Conservation (phyloP, 2,329 filamentous ascomycete genomes). For the Calonectria ilicicola region DNA sequence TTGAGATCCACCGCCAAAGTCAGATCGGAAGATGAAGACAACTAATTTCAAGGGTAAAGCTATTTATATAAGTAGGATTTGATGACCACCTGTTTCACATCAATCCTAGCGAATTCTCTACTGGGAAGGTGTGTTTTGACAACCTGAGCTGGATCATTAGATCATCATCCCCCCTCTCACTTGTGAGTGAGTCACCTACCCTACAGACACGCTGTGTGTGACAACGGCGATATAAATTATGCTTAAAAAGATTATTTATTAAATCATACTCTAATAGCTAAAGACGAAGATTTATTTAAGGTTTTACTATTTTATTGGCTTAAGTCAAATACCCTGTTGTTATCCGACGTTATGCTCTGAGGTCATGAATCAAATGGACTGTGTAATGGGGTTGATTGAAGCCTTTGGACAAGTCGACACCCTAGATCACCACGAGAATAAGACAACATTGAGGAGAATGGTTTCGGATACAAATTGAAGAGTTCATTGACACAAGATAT, state of each 20-base stretch:
- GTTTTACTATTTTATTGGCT: no score
- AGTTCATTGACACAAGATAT: no score
- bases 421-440: no score
- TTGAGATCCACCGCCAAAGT: slow-evolving; percentile 47
- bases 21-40: not conserved
- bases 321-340: not conserved
- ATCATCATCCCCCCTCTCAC: not conserved
- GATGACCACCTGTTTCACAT: not conserved
- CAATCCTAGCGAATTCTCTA: no score
- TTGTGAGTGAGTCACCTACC: not conserved
- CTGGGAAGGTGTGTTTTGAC: not conserved
- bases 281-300: no score
- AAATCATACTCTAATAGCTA: no score
- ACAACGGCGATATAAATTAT: not conserved
- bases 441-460: no score
- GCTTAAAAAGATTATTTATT: not conserved
- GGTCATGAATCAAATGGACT: no score
- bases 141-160: not conserved
- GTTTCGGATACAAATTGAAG: no score
- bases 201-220: not conserved
- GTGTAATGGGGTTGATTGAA: no score
- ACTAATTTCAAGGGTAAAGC: not conserved
- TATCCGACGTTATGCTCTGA: no score
- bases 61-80: not conserved
- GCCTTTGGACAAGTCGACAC: no score